Base-by-base conservation (phyloP, 192 early-diverging fungal genomes). In the Dispira simplex region DNA sequence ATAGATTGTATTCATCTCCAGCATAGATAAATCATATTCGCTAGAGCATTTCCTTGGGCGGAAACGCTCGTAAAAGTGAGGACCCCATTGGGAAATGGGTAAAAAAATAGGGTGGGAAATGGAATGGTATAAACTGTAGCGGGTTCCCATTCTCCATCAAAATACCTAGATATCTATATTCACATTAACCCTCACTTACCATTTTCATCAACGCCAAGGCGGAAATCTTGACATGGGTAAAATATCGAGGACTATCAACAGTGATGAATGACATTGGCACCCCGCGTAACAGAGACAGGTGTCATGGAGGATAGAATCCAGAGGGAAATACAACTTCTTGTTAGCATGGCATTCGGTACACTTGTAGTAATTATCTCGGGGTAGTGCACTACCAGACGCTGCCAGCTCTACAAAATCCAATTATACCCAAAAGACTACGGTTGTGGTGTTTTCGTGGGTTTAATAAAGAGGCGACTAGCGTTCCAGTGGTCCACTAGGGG, bases 161-260 rank as follows among this genome's bases (percentile, higher is more conserved):
- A 64, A 23, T 16, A n/a, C 66, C n/a, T 9, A 2, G 51, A 43
- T 11, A 46, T 32, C 5, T 74, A 26, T 11, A 18, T 21, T 45
- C 11, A 11, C 12, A 16, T 11, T 43, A 28, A 46, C 57, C 14
- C 44, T 26, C 16, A 64, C 26, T 52, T 71, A 93, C 93, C 93
- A 98, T 98, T 66, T 98, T 98, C 66, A 98, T 92, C 68, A 98
- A 70, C 6, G 96, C 96, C 28, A 97, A 84, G 2, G 94, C 93
- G 20, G 93, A 96, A 32, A 98, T 90, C 62, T 90, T 83, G 28
- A 96, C 87, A 73, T 87, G 78, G 46, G 82, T 90, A 73, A 88
- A 95, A 65, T 92, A 80, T 62, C 90, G 83, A 67, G 87, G 85
- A 71, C 85, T 92, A 76, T 5, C 8, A 20, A 51, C 8, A 56